These are phyloP conservation scores for Rosellinia necatrix DNA, from an alignment of 2,329 filamentous ascomycete species.

Conservation along the genomic window DNA sequence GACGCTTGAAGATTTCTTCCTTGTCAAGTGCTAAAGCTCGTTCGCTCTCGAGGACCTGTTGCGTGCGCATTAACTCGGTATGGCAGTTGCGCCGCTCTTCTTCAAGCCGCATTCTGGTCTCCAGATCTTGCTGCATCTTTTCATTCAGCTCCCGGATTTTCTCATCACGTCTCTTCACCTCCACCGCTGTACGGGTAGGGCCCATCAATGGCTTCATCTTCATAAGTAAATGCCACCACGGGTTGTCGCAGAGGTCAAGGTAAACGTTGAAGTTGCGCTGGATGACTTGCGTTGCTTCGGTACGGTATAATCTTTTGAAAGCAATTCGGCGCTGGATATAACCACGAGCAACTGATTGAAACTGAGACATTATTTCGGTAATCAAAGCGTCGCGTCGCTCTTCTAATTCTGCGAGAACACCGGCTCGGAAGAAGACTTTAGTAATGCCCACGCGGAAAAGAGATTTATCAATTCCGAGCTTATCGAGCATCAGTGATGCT, in stretches of 20 bases:
- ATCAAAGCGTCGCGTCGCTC: constrained; percentile 93
- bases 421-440: constrained; percentile 97
- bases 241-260: constrained; percentile 84
- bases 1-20: constrained; percentile 97
- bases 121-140: constrained; percentile 77
- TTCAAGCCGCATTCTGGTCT: constrained; percentile 78
- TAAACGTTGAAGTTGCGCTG: constrained; percentile 94
- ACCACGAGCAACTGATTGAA: constrained; percentile 89
- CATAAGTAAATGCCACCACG: constrained; percentile 96
- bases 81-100: constrained; percentile 90
- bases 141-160: constrained; percentile 86
- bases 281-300: constrained; percentile 92
- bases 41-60: constrained; percentile 94
- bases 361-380: constrained; percentile 88
- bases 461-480: constrained; percentile 80
- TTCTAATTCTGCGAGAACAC: constrained; percentile 94
- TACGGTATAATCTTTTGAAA: constrained; percentile 90
- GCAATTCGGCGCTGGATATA: constrained; percentile 87
- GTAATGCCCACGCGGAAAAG: constrained; percentile 93
- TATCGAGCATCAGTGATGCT: constrained; percentile 85
- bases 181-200: constrained; percentile 85
- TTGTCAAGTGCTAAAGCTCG: constrained; percentile 95
- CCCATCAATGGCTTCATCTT: constrained; percentile 95
- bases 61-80: constrained; percentile 83
- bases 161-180: constrained; percentile 94